Base-by-base conservation (phyloP, 2,329 filamentous ascomycete species). In the Alternaria ethzedia region DNA sequence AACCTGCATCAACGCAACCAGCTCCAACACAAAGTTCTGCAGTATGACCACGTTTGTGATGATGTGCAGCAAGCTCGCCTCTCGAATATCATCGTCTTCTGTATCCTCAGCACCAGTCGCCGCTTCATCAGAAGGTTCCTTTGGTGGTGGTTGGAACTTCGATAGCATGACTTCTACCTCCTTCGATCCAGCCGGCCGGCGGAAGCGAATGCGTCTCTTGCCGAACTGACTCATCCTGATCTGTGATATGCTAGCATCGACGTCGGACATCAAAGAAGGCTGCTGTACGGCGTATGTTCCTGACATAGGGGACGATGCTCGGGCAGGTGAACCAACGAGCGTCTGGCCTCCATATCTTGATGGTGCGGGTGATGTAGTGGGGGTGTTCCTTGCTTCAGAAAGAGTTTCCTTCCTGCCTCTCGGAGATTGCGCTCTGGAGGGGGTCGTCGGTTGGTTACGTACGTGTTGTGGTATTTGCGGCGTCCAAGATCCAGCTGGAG, bases 31-130 rank as follows among this genome's bases (percentile, higher is more conserved):
- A 65, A 86, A 86, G 63, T 85, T 82, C 68, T 85, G 84, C 66
- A 86, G 63, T 10, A 86, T 78, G 6, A 85, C 82, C 44, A 83
- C 80, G 63, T 86, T 86, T 10, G 83, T 85, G 32, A 85, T 74
- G 28, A 86, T 80, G 68, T 85, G 83, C 59, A 83, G 75, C 28
- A 85, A 68, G 65, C 80, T 84, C 13, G 82, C 83, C 56, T 82
- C 79, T 58, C 73, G 75, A n/a, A 75, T 67, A 54, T 75, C 71
- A 10, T 79, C 75, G 23, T 71, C 71, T 32, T 61, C 69, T 36
- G 66, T 59, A 46, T 60, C 36, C 25, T 70, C 68, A 45, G 60
- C 65, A 20, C 69, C 72, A 63, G n/a, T 54, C 60, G 47, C 67
- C 66, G 17, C 59, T 62, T 21, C 50, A 25, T 72, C 69, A 5